Percentiles rank a stretch among this genome's conserved stretches.
Conservation (phyloP, 2,329 filamentous ascomycete species). For the Zasmidium citrigriseum region DNA sequence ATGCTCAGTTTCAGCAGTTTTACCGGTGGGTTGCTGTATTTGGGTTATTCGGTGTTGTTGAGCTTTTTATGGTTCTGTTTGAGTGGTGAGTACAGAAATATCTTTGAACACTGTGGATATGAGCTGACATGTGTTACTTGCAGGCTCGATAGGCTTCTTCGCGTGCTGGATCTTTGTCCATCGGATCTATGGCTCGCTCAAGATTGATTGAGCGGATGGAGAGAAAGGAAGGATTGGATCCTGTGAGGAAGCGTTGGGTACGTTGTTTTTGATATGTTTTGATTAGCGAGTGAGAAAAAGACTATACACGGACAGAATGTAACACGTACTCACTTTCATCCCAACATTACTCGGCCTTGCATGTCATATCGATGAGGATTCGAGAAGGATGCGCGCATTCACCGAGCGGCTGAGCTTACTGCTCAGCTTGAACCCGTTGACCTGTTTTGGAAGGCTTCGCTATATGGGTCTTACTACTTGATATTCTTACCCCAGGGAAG, state of each 20-base stretch:
- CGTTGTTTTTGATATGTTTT: not conserved
- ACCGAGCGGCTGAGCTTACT: too few species aligned
- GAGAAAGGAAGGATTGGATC: not conserved
- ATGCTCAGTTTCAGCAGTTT: slow-evolving; percentile 83
- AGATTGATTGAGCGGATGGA: slow-evolving; percentile 83
- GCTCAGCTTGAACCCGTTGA: too few species aligned
- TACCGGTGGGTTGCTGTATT: slow-evolving; percentile 84
- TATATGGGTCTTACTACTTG: too few species aligned
- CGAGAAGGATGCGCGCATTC: too few species aligned
- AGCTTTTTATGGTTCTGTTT: slow-evolving; percentile 91
- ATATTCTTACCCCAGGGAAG: too few species aligned
- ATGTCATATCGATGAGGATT: too few species aligned
- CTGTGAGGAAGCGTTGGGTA: not conserved
- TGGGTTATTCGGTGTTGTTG: slow-evolving; percentile 88
- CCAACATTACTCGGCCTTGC: too few species aligned
- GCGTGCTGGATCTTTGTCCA: slow-evolving; percentile 92
- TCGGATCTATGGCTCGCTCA: slow-evolving; percentile 96
- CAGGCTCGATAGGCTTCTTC: slow-evolving; percentile 94
- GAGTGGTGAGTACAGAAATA: slow-evolving; percentile 83
- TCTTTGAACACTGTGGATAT: too few species aligned
- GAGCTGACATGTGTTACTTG: too few species aligned
- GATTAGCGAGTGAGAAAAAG: not conserved
- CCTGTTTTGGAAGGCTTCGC: not conserved
- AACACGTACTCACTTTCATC: not conserved
- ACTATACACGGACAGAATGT: not conserved